Percentiles rank a stretch among this genome's conserved stretches.
Conservation (phyloP, 345 rosid genomes). For the Salix exigua region DNA sequence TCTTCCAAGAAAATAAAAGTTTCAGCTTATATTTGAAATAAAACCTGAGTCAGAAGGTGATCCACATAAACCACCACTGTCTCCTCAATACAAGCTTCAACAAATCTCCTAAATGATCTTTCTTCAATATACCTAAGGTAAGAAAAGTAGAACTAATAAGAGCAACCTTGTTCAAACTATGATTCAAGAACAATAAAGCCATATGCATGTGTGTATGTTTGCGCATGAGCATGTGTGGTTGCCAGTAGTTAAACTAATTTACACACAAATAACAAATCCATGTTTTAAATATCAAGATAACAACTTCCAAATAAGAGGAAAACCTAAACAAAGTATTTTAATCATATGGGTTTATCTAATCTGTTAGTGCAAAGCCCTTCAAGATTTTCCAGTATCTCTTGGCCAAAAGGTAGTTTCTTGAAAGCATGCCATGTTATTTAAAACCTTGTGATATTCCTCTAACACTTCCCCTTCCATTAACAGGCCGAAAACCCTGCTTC, state of each 20-base stretch:
- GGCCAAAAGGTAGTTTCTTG: not conserved
- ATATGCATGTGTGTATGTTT: not conserved
- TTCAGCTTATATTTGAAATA: not conserved
- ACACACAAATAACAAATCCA: not conserved
- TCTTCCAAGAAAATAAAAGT: not conserved
- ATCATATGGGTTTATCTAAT: not conserved
- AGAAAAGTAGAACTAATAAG: constrained; percentile 11
- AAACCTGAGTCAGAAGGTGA: constrained; percentile 85
- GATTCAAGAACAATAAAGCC: not conserved
- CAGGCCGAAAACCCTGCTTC: not conserved
- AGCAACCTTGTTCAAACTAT: not conserved
- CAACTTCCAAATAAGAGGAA: not conserved
- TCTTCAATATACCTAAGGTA: constrained; percentile 83
- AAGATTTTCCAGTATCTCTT: not conserved
- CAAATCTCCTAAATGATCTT: constrained; percentile 91
- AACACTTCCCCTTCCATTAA: not conserved
- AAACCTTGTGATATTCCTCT: not conserved
- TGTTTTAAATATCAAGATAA: not conserved
- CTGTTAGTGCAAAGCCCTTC: not conserved
- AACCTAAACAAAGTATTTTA: not conserved
- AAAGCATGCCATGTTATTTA: not conserved
- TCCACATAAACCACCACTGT: constrained; percentile 81
- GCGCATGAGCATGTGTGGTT: not conserved
- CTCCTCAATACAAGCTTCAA: constrained; percentile 95
- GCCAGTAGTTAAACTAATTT: not conserved